Percentiles rank a stretch among this genome's conserved stretches.
phyloP scores from a whole-genome alignment of 2,329 filamentous ascomycete genomes.

The Herpotrichia juniperi region DNA sequence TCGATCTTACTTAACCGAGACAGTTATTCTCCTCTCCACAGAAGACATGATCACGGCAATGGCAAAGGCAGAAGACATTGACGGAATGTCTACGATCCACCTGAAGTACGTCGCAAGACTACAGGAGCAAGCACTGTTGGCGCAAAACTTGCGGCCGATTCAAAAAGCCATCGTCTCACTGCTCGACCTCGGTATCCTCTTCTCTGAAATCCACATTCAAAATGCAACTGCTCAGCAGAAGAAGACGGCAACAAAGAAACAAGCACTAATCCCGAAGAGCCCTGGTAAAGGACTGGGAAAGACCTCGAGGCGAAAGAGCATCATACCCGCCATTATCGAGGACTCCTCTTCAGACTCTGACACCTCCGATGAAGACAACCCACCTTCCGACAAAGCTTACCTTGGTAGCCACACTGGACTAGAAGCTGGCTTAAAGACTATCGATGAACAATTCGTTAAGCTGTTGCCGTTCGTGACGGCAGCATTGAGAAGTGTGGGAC shows the following conservation, averaged over 20 bases:
- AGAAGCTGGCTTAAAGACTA: slow-evolving; percentile 52
- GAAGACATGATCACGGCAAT: slow-evolving; percentile 64
- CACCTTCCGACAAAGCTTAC: not conserved
- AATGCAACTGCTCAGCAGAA: slow-evolving; percentile 45
- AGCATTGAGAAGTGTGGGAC: slow-evolving; percentile 75
- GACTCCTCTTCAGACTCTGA: slow-evolving; percentile 37
- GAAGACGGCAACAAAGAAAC: slow-evolving; percentile 39
- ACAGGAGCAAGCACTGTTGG: slow-evolving; percentile 72
- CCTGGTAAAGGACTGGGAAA: slow-evolving; percentile 4
- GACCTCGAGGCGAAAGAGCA: slow-evolving; percentile 22
- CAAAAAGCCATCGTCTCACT: slow-evolving; percentile 74
- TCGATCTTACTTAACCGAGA: slow-evolving; percentile 75
- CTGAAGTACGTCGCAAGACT: slow-evolving; percentile 66
- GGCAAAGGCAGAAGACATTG: slow-evolving; percentile 70
- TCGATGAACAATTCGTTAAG: slow-evolving; percentile 68
- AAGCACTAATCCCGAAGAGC: not conserved
- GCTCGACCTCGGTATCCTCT: slow-evolving; percentile 74
- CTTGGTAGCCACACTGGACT: slow-evolving; percentile 39
- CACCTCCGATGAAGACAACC: slow-evolving; percentile 19
- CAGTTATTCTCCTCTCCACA: slow-evolving; percentile 70
- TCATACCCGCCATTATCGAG: slow-evolving; percentile 17
- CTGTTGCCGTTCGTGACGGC: slow-evolving; percentile 73
- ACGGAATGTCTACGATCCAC: slow-evolving; percentile 79
- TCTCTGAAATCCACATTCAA: slow-evolving; percentile 66
- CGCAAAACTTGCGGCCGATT: slow-evolving; percentile 71